Evolutionary conservation across 257 asterid species (phyloP).

Genomic region (Apocynum venetum): DNA sequence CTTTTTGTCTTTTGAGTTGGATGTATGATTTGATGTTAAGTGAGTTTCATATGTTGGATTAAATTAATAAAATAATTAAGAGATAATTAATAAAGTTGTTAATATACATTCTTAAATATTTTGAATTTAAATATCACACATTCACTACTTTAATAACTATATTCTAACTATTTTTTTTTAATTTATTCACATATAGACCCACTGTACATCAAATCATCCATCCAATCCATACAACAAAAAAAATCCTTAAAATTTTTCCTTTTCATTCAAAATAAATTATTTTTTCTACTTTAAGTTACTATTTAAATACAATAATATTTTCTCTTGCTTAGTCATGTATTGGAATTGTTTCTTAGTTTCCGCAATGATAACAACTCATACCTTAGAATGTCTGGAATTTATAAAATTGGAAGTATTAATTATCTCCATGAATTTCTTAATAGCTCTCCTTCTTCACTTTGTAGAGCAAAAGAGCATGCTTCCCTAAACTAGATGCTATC

Average conservation of each 20-base stretch:
- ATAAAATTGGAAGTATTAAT: not conserved
- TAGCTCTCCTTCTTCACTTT: constrained; percentile 18
- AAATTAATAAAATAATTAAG: too few species aligned
- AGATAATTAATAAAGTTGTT: not conserved
- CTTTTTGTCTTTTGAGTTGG: not conserved
- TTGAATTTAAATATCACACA: too few species aligned
- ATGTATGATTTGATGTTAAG: not conserved
- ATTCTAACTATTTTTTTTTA: too few species aligned
- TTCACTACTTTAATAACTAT: too few species aligned
- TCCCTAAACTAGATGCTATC: constrained; percentile 83
- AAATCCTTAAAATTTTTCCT: too few species aligned
- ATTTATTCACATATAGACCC: too few species aligned
- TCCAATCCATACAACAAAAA: too few species aligned
- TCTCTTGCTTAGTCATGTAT: not conserved
- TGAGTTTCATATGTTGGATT: not conserved
- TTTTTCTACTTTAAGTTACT: too few species aligned
- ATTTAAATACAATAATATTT: not conserved
- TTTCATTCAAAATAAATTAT: too few species aligned
- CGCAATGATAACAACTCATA: not conserved
- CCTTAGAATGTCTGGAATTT: not conserved
- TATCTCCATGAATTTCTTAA: constrained; percentile 1
- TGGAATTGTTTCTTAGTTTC: not conserved
- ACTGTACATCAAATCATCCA: too few species aligned
- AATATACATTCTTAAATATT: too few species aligned
- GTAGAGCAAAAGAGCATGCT: constrained; percentile 90